Evolutionary conservation across 2,329 filamentous ascomycete species (phyloP).

Genomic region (Amylocarpus encephaloides): DNA sequence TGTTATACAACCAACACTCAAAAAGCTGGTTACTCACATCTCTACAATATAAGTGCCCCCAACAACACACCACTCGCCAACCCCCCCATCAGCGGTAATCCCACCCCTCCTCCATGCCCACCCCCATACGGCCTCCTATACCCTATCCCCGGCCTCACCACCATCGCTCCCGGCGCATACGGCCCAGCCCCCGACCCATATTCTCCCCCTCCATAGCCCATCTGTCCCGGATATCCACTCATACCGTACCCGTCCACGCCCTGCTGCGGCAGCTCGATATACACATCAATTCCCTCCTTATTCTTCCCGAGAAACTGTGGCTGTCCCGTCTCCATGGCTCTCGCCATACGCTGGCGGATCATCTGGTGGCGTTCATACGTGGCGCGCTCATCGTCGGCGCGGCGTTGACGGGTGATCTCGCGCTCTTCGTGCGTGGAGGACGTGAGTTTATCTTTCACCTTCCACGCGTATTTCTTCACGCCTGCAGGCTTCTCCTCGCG

Average conservation of each 20-base stretch:
- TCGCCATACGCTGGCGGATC: conserved; percentile 44
- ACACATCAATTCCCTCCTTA: conserved; percentile 47
- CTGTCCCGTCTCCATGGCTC: conserved; percentile 46
- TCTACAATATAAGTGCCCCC: conserved; percentile 35
- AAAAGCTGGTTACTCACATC: neutral
- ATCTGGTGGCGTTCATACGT: conserved; percentile 47
- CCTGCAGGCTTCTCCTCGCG: conserved; percentile 19
- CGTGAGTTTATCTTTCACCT: conserved; percentile 54
- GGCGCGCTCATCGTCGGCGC: conserved; percentile 43
- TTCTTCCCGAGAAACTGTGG: conserved; percentile 51
- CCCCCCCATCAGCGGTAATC: conserved; percentile 40
- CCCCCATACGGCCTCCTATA: conserved; percentile 40
- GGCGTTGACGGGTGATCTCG: conserved; percentile 37
- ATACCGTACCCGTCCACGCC: conserved; percentile 19
- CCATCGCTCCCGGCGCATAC: conserved; percentile 41
- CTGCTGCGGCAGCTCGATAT: conserved; percentile 46
- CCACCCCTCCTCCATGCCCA: conserved; percentile 41
- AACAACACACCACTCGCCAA: conserved; percentile 41
- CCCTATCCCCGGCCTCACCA: conserved; percentile 40
- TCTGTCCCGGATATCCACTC: conserved; percentile 7
- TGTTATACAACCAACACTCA: neutral
- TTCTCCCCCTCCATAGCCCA: conserved; percentile 26
- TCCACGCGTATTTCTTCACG: conserved; percentile 44
- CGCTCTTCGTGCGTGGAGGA: conserved; percentile 50
- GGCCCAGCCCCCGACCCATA: conserved; percentile 45